Conservation (phyloP, 2,329 filamentous ascomycete species). For the Paramyrothecium roridum region DNA sequence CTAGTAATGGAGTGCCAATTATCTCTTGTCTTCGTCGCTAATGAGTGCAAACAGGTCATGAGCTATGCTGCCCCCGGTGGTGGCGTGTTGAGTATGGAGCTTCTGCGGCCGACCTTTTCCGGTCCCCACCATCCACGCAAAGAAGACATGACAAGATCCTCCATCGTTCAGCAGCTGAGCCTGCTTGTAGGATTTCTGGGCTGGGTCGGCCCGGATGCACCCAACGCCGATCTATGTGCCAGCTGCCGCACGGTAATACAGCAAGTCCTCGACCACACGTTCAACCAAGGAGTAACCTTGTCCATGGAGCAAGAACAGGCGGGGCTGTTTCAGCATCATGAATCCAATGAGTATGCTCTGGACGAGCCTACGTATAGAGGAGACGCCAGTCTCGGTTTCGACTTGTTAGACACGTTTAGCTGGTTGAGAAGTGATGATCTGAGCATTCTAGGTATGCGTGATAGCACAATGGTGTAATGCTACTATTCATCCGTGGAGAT, state of each 20-base stretch:
- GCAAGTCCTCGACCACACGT: conserved; percentile 45
- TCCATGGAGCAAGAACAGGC: conserved; percentile 9
- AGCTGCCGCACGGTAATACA: conserved; percentile 42
- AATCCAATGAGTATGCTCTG: background rate
- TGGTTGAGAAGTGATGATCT: conserved; percentile 26
- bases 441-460: background rate
- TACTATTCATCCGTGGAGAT: too few species aligned
- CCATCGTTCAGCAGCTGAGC: conserved; percentile 47
- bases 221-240: conserved; percentile 42
- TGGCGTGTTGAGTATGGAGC: conserved; percentile 45
- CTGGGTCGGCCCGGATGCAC: conserved; percentile 42
- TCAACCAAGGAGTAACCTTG: conserved; percentile 27
- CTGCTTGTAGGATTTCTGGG: conserved; percentile 46
- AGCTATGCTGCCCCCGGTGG: conserved; percentile 43
- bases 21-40: background rate
- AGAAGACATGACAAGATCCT: conserved; percentile 34
- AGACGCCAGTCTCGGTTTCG: conserved; percentile 35
- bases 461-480: too few species aligned
- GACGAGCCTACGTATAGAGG: conserved; percentile 12
- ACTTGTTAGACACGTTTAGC: conserved; percentile 42
- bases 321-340: background rate
- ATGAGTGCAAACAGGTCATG: conserved; percentile 23
- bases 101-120: conserved; percentile 35
- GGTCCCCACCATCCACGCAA: conserved; percentile 18
- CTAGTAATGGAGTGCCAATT: conserved; percentile 24